Conservation (phyloP, 345 rosid genomes). For the Cardamine occulta region DNA sequence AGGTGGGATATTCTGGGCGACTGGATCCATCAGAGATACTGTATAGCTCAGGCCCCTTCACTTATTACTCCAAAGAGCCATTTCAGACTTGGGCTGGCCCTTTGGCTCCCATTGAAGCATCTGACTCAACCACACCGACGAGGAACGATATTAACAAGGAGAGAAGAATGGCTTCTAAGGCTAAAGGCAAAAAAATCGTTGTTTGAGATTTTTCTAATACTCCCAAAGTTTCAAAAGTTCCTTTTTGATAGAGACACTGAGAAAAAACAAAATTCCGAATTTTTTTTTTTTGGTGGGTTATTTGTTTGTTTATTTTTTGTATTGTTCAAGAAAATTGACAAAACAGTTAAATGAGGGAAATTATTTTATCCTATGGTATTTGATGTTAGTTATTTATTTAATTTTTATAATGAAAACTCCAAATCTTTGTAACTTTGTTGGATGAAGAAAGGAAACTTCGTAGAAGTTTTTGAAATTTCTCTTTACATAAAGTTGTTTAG, state of each 20-base stretch:
- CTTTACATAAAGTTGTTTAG: too few relatives aligned
- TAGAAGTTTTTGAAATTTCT: too few relatives aligned
- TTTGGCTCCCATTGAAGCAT: conserved; percentile 58
- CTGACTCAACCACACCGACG: conserved; percentile 52
- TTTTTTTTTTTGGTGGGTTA: conserved; percentile 24
- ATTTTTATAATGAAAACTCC: too few relatives aligned
- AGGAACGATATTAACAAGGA: conserved; percentile 64
- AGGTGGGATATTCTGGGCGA: conserved; percentile 74
- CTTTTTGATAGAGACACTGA: conserved; percentile 32
- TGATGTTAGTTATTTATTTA: too few relatives aligned
- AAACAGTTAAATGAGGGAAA: conserved; percentile 30
- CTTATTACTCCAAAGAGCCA: conserved; percentile 62
- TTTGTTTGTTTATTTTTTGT: conserved; percentile 37
- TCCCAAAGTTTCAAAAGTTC: conserved; percentile 27
- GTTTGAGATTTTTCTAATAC: conserved; percentile 33
- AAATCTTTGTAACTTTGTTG: too few relatives aligned
- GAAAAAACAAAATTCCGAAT: not conserved
- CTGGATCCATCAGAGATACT: conserved; percentile 66
- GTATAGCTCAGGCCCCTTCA: conserved; percentile 70
- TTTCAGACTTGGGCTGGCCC: conserved; percentile 92
- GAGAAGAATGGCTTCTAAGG: conserved; percentile 48
- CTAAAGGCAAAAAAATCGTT: conserved; percentile 55
- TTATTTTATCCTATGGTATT: not conserved
- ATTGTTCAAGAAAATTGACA: conserved; percentile 24
- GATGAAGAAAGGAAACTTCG: too few relatives aligned